Evolutionary conservation across 345 rosid genomes (phyloP).

Genomic region (Conringia planisiliqua): DNA sequence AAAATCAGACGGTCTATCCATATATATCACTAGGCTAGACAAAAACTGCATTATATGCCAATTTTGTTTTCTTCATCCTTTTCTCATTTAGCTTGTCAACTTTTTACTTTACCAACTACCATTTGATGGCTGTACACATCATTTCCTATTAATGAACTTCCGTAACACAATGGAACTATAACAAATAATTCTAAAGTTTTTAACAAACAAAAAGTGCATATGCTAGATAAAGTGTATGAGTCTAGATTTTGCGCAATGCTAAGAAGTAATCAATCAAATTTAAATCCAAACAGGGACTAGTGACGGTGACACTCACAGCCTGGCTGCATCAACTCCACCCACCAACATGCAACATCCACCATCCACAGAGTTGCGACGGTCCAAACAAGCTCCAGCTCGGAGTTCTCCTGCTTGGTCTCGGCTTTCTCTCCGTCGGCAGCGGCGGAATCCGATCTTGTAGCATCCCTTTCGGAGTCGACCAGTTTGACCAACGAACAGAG

Average conservation of each 20-base stretch:
- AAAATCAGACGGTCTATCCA: neutral
- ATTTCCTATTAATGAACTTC: constrained; percentile 5
- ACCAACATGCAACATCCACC: constrained; percentile 35
- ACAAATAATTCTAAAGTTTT: neutral
- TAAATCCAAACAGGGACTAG: constrained; percentile 59
- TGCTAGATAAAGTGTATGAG: neutral
- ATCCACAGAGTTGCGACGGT: constrained; percentile 32
- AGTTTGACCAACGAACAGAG: constrained; percentile 63
- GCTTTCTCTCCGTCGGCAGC: constrained; percentile 49
- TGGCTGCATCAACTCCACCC: constrained; percentile 68
- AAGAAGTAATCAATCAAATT: neutral
- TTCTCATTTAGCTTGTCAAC: neutral
- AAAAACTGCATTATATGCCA: neutral
- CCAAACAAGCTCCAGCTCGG: constrained; percentile 45
- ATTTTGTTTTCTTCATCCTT: neutral
- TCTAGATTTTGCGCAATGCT: neutral
- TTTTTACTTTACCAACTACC: neutral
- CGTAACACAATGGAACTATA: constrained; percentile 4
- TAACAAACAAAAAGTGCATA: neutral
- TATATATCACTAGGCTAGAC: constrained; percentile 7
- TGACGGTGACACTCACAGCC: constrained; percentile 62
- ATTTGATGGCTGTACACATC: neutral
- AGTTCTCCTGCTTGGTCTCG: constrained; percentile 43
- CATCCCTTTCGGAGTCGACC: constrained; percentile 80
- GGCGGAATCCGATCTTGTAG: constrained; percentile 80